Evolutionary conservation across 768 basidiomycete species (phyloP).

Genomic region (Saitozyma sp.): DNA sequence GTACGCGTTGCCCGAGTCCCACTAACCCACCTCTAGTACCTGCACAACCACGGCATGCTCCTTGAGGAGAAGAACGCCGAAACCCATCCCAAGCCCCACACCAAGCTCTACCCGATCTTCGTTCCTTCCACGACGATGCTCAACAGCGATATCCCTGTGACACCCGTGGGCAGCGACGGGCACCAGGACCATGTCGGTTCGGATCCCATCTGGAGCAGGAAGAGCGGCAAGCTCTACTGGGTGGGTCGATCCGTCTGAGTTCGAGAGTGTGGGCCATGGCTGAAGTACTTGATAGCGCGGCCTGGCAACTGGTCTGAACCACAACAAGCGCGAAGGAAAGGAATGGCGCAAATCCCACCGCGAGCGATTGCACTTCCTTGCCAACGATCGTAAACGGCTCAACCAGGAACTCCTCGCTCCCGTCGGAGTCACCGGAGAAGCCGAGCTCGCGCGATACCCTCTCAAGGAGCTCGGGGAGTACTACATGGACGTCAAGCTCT

Average conservation of each 20-base stretch:
- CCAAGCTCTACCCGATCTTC: slow-evolving; percentile 51
- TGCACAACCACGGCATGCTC: slow-evolving; percentile 53
- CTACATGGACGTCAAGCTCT: slow-evolving; percentile 52
- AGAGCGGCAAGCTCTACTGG: slow-evolving; percentile 53
- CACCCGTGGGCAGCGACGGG: slow-evolving; percentile 50
- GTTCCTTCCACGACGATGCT: slow-evolving; percentile 50
- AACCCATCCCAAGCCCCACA: slow-evolving; percentile 51
- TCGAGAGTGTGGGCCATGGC: neutral
- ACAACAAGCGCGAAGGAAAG: slow-evolving; percentile 42
- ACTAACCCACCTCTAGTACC: slow-evolving; percentile 19
- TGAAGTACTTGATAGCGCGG: slow-evolving; percentile 37
- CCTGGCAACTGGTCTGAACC: slow-evolving; percentile 49
- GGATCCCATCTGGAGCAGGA: slow-evolving; percentile 50
- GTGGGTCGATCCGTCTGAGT: slow-evolving; percentile 18
- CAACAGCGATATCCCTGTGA: slow-evolving; percentile 53
- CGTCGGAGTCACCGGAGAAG: slow-evolving; percentile 40
- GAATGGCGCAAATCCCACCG: slow-evolving; percentile 51
- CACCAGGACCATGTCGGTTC: slow-evolving; percentile 49
- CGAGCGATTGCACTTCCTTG: slow-evolving; percentile 50
- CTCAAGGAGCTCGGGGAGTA: slow-evolving; percentile 42
- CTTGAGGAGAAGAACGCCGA: slow-evolving; percentile 44
- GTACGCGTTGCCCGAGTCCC: neutral
- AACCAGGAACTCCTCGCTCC: slow-evolving; percentile 45
- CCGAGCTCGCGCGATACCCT: slow-evolving; percentile 39
- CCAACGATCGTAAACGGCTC: slow-evolving; percentile 38